These are phyloP conservation scores for Alternaria gaisen DNA, from an alignment of 2,329 filamentous ascomycete species.

Conservation along the genomic window DNA sequence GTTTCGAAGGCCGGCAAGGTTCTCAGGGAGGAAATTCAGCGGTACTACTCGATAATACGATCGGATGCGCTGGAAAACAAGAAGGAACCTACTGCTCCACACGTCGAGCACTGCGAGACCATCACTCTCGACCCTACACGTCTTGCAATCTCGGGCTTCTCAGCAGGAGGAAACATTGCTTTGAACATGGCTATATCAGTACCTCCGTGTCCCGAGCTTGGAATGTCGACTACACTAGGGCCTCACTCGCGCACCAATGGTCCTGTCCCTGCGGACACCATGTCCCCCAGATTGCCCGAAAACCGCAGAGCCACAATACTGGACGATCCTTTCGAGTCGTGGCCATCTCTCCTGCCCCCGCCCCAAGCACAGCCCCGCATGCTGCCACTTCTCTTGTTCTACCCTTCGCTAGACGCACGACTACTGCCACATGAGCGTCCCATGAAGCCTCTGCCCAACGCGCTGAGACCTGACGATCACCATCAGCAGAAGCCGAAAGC, in stretches of 20 bases:
- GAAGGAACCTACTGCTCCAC: constrained; percentile 17
- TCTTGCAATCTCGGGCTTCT: constrained; percentile 57
- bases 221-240: constrained; percentile 19
- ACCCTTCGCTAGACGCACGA: constrained; percentile 54
- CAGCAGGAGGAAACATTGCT: constrained; percentile 59
- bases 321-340: constrained; percentile 43
- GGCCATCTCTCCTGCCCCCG: constrained; percentile 50
- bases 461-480: constrained; percentile 45
- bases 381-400: constrained; percentile 55
- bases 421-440: constrained; percentile 53
- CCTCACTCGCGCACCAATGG: constrained; percentile 17
- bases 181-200: constrained; percentile 54
- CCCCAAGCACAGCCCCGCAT: constrained; percentile 45
- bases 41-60: constrained; percentile 42
- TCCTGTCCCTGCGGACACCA: constrained; percentile 23
- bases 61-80: constrained; percentile 30
- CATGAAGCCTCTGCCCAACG: constrained; percentile 47
- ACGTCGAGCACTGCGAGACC: constrained; percentile 30
- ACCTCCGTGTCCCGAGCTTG: constrained; percentile 39
- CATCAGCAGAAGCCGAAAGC: constrained; percentile 38
- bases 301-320: constrained; percentile 42
- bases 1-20: constrained; percentile 44
- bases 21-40: constrained; percentile 47
- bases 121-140: constrained; percentile 51
- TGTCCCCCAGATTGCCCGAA: constrained; percentile 42